Base-by-base conservation (phyloP, 305 asterid species). In the Striga hermonthica region DNA sequence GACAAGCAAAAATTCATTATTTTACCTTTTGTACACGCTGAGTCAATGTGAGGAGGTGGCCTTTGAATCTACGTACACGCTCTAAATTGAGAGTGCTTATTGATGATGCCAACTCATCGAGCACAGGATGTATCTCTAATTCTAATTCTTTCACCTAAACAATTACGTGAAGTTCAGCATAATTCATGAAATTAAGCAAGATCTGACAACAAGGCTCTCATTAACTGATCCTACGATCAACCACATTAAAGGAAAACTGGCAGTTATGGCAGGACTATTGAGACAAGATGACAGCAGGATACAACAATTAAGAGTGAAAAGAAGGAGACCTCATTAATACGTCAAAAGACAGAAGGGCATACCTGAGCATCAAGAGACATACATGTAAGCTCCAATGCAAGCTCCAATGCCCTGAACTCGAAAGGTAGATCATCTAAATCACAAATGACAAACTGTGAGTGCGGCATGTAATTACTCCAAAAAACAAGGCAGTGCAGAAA, bases 381-480 rank as follows among this genome's bases (percentile, higher is more conserved):
- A 74, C 98, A 91, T 43, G 96, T 87, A 66, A 88, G 81, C 75
- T 94, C 99, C 84, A 94, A 74, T 74, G 97, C 98, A 72, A 94
- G 89, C 84, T 94, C 99, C 84, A 94, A 81, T 12, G 99, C 98
- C 76, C 82, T 84, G 81, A 94, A 91, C 81, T 94, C 99, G 54
- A 94, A 94, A 69, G 99, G 99, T 57, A 94, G 83, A 76, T 89
- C 87, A 72, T 94, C 99, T 94, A 83, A 74, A 84, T 57, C 79
- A 82, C 78, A 73, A 14, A 74, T 50, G 58, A 72, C 59, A 59
- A 22, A 62, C 12, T 28, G 67, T 74, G 66, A 75, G 75, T 48
- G 48, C 9, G 28, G 65, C 48, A 57, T 13, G 9, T 43, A 57
- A 31, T 45, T 50, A 36, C 66, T 66, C 57, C 38, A 57, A 57